These are phyloP conservation scores for Aspergillus sp. DNA, from an alignment of 2,329 filamentous ascomycete genomes.

Conservation along the genomic window DNA sequence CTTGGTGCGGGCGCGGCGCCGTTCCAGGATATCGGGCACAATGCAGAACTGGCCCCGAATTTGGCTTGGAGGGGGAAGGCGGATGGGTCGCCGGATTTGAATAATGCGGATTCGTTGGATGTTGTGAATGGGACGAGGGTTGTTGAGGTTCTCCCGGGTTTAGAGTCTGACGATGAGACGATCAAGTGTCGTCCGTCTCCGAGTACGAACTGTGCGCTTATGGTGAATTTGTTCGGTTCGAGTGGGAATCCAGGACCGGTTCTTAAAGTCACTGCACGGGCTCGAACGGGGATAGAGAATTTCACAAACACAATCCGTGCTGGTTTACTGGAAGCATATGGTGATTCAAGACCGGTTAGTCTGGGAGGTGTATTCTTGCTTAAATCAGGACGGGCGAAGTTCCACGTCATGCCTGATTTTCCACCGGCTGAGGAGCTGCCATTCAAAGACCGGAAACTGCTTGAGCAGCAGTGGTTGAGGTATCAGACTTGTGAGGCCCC, in stretches of 20 bases:
- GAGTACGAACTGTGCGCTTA: conserved; percentile 40
- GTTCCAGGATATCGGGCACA: conserved; percentile 43
- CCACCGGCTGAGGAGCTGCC: conserved; percentile 23
- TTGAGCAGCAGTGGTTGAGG: conserved; percentile 40
- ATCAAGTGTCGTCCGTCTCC: conserved; percentile 9
- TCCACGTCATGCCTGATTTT: conserved; percentile 51
- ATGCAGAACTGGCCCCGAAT: conserved; percentile 45
- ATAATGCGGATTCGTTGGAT: background rate
- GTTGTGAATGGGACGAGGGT: background rate
- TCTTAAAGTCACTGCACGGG: conserved; percentile 36
- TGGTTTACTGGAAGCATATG: conserved; percentile 24
- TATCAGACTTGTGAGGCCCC: conserved; percentile 40
- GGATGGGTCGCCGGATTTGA: background rate
- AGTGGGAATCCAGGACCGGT: conserved; percentile 34
- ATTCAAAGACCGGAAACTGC: conserved; percentile 27
- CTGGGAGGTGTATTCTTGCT: conserved; percentile 46
- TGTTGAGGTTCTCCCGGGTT: background rate
- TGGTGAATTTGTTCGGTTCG: conserved; percentile 46
- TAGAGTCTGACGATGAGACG: background rate
- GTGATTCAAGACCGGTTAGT: conserved; percentile 33
- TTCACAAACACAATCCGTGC: conserved; percentile 2
- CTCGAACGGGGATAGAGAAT: conserved; percentile 14
- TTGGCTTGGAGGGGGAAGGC: conserved; percentile 13
- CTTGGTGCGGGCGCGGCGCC: conserved; percentile 47
- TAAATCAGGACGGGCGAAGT: conserved; percentile 35